Conservation (phyloP, 2,329 filamentous ascomycete species). For the Fusarium sp. region DNA sequence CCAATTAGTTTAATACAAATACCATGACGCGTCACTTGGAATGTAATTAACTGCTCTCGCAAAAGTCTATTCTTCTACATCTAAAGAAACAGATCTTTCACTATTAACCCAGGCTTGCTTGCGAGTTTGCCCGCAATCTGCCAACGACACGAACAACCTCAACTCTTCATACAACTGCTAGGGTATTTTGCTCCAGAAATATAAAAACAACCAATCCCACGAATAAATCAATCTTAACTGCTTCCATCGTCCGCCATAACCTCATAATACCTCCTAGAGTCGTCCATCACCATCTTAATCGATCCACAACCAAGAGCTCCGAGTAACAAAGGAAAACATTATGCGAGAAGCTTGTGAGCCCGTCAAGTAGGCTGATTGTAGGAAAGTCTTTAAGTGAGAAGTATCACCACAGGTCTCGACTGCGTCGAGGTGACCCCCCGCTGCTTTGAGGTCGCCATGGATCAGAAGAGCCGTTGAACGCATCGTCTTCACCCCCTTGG, state of each 20-base stretch:
- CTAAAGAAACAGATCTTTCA: conserved; percentile 28
- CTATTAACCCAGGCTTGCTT: conserved; percentile 30
- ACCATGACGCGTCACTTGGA: neutral
- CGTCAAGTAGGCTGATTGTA: no score
- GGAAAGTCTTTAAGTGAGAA: neutral
- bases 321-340: conserved; percentile 21
- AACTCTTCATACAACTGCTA: conserved; percentile 37
- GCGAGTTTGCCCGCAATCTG: conserved; percentile 25
- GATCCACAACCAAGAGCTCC: conserved; percentile 14
- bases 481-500: conserved; percentile 24
- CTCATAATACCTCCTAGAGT: conserved; percentile 16
- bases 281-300: conserved; percentile 1
- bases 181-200: conserved; percentile 41
- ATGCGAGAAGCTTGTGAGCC: conserved; percentile 6
- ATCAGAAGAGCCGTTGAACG: conserved; percentile 42
- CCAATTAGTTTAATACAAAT: neutral
- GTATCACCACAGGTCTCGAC: conserved; percentile 47
- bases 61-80: conserved; percentile 24
- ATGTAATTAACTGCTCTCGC: neutral
- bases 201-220: conserved; percentile 35
- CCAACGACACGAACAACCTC: conserved; percentile 35
- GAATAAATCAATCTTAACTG: conserved; percentile 28
- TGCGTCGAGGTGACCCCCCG: conserved; percentile 52
- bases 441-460: conserved; percentile 58
- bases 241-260: conserved; percentile 12